phyloP scores from a whole-genome alignment of 73 alveolate genomes.

The Paramecium octaurelia region DNA sequence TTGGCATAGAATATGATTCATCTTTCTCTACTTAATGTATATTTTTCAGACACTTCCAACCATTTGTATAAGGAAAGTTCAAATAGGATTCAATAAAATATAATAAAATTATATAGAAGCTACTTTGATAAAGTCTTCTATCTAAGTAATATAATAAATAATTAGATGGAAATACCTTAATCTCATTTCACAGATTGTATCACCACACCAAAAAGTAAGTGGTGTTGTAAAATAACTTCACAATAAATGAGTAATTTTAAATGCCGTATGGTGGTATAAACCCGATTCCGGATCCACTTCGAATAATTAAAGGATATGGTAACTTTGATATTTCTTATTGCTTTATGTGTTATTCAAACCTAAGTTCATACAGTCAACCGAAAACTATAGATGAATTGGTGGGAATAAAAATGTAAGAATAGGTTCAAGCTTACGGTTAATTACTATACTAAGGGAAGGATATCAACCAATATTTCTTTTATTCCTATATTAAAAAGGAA shows the following conservation, averaged over 20 bases:
- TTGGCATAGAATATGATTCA: neutral
- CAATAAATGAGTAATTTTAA: neutral
- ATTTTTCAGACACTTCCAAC: neutral
- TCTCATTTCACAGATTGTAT: neutral
- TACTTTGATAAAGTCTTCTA: neutral
- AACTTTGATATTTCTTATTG: neutral
- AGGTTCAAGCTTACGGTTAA: neutral
- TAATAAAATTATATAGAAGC: neutral
- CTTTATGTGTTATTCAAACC: neutral
- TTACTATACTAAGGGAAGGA: neutral
- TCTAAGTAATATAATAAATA: neutral
- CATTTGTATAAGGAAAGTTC: neutral
- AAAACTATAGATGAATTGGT: neutral
- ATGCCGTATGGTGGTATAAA: neutral
- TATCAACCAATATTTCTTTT: neutral
- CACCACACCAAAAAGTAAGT: neutral
- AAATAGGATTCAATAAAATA: neutral
- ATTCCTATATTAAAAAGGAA: neutral
- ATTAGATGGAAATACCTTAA: constrained; percentile 1
- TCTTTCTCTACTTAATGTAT: neutral
- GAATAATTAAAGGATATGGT: neutral
- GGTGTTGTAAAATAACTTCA: neutral
- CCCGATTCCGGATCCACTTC: neutral
- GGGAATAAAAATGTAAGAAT: constrained; percentile 19
- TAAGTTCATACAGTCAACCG: neutral